phyloP scores from a whole-genome alignment of 345 rosid genomes.

The Eucalyptus tenuipes region DNA sequence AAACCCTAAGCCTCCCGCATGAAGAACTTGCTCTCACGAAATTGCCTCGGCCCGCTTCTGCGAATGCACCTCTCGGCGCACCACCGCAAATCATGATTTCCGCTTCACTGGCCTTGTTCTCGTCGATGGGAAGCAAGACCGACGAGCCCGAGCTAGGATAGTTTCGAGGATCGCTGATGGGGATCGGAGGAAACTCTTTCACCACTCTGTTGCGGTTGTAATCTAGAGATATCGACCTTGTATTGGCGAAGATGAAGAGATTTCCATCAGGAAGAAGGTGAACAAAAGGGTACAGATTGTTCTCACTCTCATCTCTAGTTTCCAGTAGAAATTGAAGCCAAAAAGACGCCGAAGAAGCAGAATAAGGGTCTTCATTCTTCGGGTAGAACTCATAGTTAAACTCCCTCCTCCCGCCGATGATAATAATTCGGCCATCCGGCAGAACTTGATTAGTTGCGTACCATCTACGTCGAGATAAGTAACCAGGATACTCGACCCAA shows the following conservation, averaged over 20 bases:
- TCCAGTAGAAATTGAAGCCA: conserved; percentile 30
- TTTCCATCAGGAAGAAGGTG: conserved; percentile 84
- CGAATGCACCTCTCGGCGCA: conserved; percentile 33
- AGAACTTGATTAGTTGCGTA: conserved; percentile 61
- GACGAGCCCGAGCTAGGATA: conserved; percentile 92
- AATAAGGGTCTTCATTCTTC: not conserved
- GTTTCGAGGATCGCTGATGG: conserved; percentile 50
- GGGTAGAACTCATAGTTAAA: conserved; percentile 65
- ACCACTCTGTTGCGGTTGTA: conserved; percentile 38
- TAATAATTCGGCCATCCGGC: conserved; percentile 60
- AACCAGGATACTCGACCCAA: conserved; percentile 50
- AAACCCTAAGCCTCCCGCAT: conserved; percentile 57
- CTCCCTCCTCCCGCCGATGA: conserved; percentile 71
- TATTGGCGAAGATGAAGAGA: conserved; percentile 75
- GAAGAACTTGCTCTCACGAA: conserved; percentile 35
- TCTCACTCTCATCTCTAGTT: conserved; percentile 47
- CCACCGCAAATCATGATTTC: conserved; percentile 86
- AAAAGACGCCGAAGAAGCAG: not conserved
- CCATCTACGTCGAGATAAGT: conserved; percentile 60
- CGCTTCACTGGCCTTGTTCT: conserved; percentile 17
- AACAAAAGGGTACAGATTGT: conserved; percentile 77
- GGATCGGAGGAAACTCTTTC: conserved; percentile 44
- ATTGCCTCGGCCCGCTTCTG: conserved; percentile 1
- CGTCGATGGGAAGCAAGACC: conserved; percentile 60
- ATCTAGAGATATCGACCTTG: conserved; percentile 47